Evolutionary conservation across 2,329 filamentous ascomycete genomes (phyloP), one percentile per base, ranked within the genome.

Genomic region (Zymoseptoria passerinii): DNA sequence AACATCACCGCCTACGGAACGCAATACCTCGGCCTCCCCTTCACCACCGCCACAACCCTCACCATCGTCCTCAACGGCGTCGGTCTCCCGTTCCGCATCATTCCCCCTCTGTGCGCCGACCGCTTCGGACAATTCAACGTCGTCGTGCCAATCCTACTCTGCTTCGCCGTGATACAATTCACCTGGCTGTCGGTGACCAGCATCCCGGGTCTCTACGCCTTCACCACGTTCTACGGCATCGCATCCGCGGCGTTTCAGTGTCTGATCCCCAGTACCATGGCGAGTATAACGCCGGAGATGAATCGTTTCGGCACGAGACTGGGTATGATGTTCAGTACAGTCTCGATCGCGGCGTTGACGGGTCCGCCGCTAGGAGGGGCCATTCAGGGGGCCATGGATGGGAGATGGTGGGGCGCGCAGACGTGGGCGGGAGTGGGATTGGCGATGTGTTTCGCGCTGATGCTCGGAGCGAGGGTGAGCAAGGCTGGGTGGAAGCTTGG

Each of bases 41-140:
- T 80, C 52, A 70, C 72, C 1, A 74, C 79, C 2, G 78, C 81
- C 6, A 77, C 83, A 50, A 76, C 75, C 19, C 73, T 86, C 2
- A 75, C 86, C 1, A 75, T 87, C 56, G 76, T 85, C 49, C 74
- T 80, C 13, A 85, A 86, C 64, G 81, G 77, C 10, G 73, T 82
- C n/a, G 82, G 83, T 3, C 72, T 85, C 1, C 72, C 81, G 0
- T 75, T 77, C 2, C 80, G 84, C 1, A 69, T 83, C 0, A 65
- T 83, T 0, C 77, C 79, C 0, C 77, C 77, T 4, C 77, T 77
- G 61, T 65, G 85, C 18, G 82, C 82, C 0, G 82, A 85, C 68
- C 75, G 72, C 16, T 72, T 80, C 3, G 83, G 84, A 0, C 77
- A 80, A 0, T 73, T 84, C 48, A 85, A 86, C 65, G 76, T 77